Conservation (phyloP, 768 basidiomycete species). For the Tubosaeta brunneosetosa region DNA sequence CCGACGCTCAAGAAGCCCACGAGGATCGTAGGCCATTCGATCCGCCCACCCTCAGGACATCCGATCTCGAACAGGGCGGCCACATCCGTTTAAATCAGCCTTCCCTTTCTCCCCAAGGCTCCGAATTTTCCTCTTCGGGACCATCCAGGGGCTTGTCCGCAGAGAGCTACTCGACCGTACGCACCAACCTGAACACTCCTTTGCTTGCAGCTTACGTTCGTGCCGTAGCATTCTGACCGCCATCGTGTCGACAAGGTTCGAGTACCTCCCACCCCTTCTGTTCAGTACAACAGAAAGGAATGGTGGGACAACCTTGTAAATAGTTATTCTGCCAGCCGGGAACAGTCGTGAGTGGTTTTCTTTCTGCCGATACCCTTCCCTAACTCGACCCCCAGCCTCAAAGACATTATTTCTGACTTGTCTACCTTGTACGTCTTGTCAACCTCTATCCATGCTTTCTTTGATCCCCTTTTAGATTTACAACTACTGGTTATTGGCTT, state of each 20-base stretch:
- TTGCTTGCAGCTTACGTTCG: background rate
- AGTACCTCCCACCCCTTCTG: conserved; percentile 23
- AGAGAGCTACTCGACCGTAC: conserved; percentile 26
- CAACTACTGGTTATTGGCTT: conserved; percentile 60
- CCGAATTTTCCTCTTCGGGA: conserved; percentile 28
- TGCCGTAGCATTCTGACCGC: conserved; percentile 25
- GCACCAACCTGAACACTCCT: conserved; percentile 5
- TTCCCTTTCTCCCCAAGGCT: conserved; percentile 30
- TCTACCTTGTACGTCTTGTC: conserved; percentile 43
- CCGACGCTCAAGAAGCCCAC: conserved; percentile 30
- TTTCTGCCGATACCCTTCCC: background rate
- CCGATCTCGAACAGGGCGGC: conserved; percentile 24
- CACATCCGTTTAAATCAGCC: conserved; percentile 26
- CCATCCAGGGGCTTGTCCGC: conserved; percentile 24
- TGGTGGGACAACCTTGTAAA: conserved; percentile 50
- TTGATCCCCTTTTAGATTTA: conserved; percentile 43
- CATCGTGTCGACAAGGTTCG: conserved; percentile 26
- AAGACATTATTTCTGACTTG: conserved; percentile 48
- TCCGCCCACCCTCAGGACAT: conserved; percentile 22
- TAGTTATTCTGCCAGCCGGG: conserved; percentile 37
- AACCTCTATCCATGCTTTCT: background rate
- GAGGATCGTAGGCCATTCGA: conserved; percentile 28
- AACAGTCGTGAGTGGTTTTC: conserved; percentile 37
- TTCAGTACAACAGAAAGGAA: conserved; percentile 33
- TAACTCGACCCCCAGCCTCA: conserved; percentile 33